A percentile compares a stretch with the other conserved stretches of the same genome.
Conservation (phyloP, 2,329 filamentous ascomycete species). For the Sporothrix phasma region DNA sequence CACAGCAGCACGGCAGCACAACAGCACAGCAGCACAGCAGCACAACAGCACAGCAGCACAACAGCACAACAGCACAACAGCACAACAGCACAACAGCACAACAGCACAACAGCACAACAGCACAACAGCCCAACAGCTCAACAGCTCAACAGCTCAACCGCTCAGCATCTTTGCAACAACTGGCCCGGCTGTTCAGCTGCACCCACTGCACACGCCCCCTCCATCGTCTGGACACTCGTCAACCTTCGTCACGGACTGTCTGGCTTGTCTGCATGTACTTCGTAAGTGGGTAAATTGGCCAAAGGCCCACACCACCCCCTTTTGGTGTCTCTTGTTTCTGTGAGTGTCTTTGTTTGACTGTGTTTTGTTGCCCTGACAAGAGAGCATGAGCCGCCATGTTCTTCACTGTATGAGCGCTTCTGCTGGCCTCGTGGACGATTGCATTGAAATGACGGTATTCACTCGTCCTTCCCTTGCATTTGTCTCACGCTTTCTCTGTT, state of each 20-base stretch:
- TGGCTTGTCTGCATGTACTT: background rate
- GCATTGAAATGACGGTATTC: slow-evolving; percentile 8
- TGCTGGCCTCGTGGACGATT: background rate
- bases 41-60: no score
- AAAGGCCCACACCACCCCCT: background rate
- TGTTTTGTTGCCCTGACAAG: no score
- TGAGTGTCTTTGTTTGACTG: background rate
- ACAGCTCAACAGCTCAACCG: no score
- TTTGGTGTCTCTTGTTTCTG: background rate
- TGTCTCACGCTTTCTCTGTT: background rate
- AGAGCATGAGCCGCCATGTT: background rate
- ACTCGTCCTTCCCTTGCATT: background rate
- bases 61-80: no score
- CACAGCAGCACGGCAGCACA: no score
- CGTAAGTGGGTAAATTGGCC: background rate
- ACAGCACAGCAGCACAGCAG: no score
- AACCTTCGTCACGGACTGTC: background rate
- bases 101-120: no score
- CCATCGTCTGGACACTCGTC: background rate
- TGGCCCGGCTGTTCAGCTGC: no score
- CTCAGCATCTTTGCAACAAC: background rate
- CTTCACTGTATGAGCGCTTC: background rate
- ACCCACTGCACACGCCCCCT: slow-evolving; percentile 4
- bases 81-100: no score
- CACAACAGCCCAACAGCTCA: no score